These are phyloP conservation scores for Zea mays DNA, from an alignment of 176 grass and related monocot species.

Conservation along the genomic window Zm-B73-REFERENCE-NAM-5.0 NC_050096.1:294995001-294995500, in stretches of 20 bases:
- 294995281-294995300: background rate
- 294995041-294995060: no score
- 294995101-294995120: no score
- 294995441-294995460: background rate
- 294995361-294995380: slow-evolving; percentile 11
- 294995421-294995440: background rate
- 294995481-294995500: background rate
- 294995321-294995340: slow-evolving; percentile 4
- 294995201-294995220: background rate
- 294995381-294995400: slow-evolving; percentile 21
- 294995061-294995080: no score
- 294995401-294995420: background rate
- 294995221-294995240: slow-evolving; percentile 11
- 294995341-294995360: slow-evolving; percentile 18
- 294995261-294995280: background rate
- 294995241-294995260: slow-evolving; percentile 36
- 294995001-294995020: no score
- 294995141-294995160: no score
- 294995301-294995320: background rate
- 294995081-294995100: no score
- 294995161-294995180: background rate
- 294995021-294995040: no score
- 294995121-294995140: no score
- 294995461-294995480: background rate
- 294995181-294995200: background rate